A percentile compares a stretch with the other conserved stretches of the same genome.
phyloP scores from a whole-genome alignment of 352 stramenopile species.

The Phytophthora podocarpi region DNA sequence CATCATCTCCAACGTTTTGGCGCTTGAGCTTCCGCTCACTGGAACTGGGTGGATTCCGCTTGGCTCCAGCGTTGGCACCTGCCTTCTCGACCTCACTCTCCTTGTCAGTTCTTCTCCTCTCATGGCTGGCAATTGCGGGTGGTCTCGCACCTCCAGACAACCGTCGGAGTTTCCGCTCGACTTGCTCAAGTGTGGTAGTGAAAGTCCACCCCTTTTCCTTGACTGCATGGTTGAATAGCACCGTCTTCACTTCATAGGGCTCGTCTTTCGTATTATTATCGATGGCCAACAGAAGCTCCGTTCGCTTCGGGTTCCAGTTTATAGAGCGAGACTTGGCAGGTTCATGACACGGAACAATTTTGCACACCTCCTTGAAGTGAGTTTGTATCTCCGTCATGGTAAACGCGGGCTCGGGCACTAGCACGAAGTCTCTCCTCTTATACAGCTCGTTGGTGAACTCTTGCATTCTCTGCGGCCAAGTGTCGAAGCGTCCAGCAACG shows the following conservation, averaged over 20 bases:
- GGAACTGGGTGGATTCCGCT: too few relatives aligned
- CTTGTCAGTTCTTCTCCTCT: too few relatives aligned
- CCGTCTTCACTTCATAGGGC: constrained; percentile 18
- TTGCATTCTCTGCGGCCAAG: constrained; percentile 5
- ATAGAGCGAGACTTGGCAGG: neutral
- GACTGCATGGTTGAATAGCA: constrained; percentile 19
- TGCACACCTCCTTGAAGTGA: constrained; percentile 7
- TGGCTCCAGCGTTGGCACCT: too few relatives aligned
- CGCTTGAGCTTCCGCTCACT: too few relatives aligned
- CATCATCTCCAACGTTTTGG: neutral
- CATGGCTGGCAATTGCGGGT: too few relatives aligned
- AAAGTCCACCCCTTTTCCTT: constrained; percentile 27
- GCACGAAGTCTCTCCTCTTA: constrained; percentile 6
- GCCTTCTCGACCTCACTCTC: too few relatives aligned
- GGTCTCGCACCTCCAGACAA: too few relatives aligned
- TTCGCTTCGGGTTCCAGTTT: constrained; percentile 6
- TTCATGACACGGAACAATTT: neutral
- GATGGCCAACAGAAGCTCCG: neutral
- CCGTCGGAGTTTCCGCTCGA: constrained; percentile 5
- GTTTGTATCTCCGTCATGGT: constrained; percentile 6
- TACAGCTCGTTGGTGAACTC: constrained; percentile 4
- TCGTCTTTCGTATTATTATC: constrained; percentile 8
- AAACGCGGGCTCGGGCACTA: neutral
- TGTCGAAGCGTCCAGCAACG: constrained; percentile 8
- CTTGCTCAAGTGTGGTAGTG: constrained; percentile 2